Evolutionary conservation across 1,284 basidiomycete species (phyloP).

Genomic region (Ganoderma meredithae): DNA sequence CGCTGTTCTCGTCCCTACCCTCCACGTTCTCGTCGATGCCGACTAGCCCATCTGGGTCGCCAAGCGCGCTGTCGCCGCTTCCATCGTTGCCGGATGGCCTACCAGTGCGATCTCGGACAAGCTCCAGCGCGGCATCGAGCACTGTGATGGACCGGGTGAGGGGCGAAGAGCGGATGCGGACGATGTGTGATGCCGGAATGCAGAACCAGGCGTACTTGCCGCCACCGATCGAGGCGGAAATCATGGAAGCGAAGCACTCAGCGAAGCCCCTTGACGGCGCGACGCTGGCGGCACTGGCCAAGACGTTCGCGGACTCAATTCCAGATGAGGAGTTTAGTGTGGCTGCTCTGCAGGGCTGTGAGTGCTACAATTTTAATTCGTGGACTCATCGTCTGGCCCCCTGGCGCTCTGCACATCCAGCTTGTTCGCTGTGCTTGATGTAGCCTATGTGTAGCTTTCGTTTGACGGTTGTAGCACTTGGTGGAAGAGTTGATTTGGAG

Average conservation of each 20-base stretch:
- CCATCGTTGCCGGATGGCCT: conserved; percentile 32
- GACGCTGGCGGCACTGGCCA: conserved; percentile 69
- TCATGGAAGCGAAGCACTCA: conserved; percentile 62
- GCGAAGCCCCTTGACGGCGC: conserved; percentile 68
- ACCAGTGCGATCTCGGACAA: conserved; percentile 29
- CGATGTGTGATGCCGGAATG: conserved; percentile 45
- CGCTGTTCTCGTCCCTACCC: conserved; percentile 42
- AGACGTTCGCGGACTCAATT: conserved; percentile 76
- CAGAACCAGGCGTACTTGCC: conserved; percentile 69
- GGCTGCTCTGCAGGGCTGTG: conserved; percentile 86
- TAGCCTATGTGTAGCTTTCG: background rate
- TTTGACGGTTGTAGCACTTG: conserved; percentile 15
- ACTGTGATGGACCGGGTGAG: conserved; percentile 10
- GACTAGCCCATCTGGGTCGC: conserved; percentile 35
- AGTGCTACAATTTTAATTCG: conserved; percentile 47
- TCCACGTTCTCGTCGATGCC: conserved; percentile 37
- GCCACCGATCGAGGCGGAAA: conserved; percentile 67
- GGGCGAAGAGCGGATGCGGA: conserved; percentile 28
- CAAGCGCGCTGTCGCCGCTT: conserved; percentile 40
- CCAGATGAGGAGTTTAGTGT: conserved; percentile 85
- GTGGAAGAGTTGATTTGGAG: conserved; percentile 13
- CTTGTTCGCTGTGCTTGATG: background rate
- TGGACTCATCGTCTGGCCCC: conserved; percentile 26
- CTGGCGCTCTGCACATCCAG: background rate
- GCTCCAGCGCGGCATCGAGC: conserved; percentile 31